phyloP scores from a whole-genome alignment of 768 basidiomycete species.

The Rubroboletus satanas region DNA sequence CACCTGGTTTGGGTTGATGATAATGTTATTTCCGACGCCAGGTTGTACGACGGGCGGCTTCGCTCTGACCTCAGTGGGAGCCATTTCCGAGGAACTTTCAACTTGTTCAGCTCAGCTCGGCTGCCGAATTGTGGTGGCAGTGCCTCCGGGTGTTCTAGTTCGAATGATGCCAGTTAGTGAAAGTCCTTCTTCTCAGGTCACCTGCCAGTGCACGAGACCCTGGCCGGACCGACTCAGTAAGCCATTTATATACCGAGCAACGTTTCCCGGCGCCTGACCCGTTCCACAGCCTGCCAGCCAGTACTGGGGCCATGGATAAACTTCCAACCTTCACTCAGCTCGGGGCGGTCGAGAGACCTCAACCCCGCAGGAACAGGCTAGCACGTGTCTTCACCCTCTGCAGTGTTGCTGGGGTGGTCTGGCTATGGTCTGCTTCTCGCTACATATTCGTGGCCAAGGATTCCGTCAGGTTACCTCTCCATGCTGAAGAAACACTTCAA shows the following conservation, averaged over 20 bases:
- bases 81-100: not conserved
- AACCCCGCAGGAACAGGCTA: constrained; percentile 9
- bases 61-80: constrained; percentile 4
- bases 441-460: constrained; percentile 3
- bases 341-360: constrained; percentile 10
- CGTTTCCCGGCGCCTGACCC: not conserved
- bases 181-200: not conserved
- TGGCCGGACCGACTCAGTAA: not conserved
- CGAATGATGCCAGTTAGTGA: no score
- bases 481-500: constrained; percentile 29
- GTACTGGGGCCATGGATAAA: constrained; percentile 25
- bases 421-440: constrained; percentile 20
- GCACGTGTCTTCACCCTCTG: constrained; percentile 20
- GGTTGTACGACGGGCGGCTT: constrained; percentile 61
- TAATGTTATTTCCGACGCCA: constrained; percentile 59
- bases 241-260: not conserved
- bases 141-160: not conserved
- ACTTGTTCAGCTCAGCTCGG: not conserved
- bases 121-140: constrained; percentile 16
- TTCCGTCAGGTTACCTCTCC: constrained; percentile 25
- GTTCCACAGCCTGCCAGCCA: not conserved
- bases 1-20: constrained; percentile 62
- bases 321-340: constrained; percentile 17
- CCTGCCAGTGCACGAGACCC: not conserved
- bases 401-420: constrained; percentile 8